Evolutionary conservation across 2,329 filamentous ascomycete genomes (phyloP).

Genomic region (Beauveria sp.): DNA sequence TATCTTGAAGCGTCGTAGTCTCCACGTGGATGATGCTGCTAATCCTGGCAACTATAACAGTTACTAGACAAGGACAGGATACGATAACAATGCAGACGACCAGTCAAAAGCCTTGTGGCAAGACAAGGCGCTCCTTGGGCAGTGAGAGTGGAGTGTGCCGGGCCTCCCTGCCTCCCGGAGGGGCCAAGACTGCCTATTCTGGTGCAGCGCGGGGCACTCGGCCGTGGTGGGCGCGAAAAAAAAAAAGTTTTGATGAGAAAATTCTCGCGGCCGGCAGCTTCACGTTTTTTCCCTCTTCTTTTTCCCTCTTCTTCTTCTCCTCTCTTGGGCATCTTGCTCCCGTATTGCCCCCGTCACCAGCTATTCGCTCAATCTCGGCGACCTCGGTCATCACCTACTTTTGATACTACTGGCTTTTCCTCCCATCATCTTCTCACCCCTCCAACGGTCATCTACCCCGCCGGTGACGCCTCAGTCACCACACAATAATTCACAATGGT

Average conservation of each 20-base stretch:
- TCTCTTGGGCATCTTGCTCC: conserved; percentile 17
- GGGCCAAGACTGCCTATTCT: conserved; percentile 5
- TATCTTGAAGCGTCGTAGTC: too few relatives aligned
- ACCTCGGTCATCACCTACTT: background rate
- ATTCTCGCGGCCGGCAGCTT: conserved; percentile 3
- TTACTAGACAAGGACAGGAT: too few relatives aligned
- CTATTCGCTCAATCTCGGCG: background rate
- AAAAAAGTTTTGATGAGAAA: conserved; percentile 9
- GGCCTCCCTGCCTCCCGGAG: background rate
- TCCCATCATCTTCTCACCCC: background rate
- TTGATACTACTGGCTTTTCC: background rate
- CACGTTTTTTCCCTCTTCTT: background rate
- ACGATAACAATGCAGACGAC: too few relatives aligned
- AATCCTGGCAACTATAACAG: too few relatives aligned
- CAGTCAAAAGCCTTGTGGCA: background rate
- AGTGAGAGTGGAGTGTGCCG: background rate
- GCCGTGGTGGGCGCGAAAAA: background rate
- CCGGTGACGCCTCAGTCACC: conserved; percentile 11
- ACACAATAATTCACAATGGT: conserved; percentile 51
- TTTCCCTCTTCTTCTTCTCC: conserved; percentile 11
- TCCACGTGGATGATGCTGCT: too few relatives aligned
- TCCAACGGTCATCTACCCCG: conserved; percentile 8
- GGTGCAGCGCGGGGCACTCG: conserved; percentile 7
- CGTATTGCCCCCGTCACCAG: background rate
- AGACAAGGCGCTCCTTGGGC: background rate